Conservation (phyloP, 305 asterid species). For the Plantago rigida region DNA sequence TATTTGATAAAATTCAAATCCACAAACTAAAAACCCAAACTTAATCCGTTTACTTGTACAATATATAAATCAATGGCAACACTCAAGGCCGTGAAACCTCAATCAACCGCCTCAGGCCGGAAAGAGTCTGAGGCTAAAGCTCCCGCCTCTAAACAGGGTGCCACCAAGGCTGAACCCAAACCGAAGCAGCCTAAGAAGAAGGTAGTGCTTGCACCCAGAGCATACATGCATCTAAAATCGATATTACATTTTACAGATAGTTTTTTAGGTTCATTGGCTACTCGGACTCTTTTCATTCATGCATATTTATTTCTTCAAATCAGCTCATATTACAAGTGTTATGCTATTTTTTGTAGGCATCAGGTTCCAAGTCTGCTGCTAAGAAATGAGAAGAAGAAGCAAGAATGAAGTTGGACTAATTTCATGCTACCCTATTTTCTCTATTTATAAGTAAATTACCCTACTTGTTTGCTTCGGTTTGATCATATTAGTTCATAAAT, state of each 20-base stretch:
- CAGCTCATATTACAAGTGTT: not conserved
- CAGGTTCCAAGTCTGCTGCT: conserved; percentile 12
- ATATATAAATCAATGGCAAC: conserved; percentile 2
- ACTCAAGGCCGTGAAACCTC: conserved; percentile 9
- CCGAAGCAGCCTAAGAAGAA: conserved; percentile 16
- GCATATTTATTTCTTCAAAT: not conserved
- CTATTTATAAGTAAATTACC: no score
- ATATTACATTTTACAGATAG: no score
- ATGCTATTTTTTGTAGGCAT: not conserved
- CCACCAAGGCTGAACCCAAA: conserved; percentile 6
- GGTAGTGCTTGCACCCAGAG: not conserved
- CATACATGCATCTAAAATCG: not conserved
- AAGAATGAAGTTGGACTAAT: conserved; percentile 4
- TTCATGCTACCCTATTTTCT: not conserved
- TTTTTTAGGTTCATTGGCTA: no score
- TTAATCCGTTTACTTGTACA: not conserved
- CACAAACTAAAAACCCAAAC: not conserved
- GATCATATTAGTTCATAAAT: not conserved
- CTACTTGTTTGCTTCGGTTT: not conserved
- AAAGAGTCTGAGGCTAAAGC: not conserved
- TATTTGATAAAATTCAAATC: not conserved
- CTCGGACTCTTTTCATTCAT: not conserved
- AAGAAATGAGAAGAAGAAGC: conserved; percentile 14
- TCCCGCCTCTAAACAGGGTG: conserved; percentile 11
- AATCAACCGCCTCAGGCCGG: not conserved